phyloP scores from a whole-genome alignment of 441 rosid genomes.

The Pelargonium fulgidum region DNA sequence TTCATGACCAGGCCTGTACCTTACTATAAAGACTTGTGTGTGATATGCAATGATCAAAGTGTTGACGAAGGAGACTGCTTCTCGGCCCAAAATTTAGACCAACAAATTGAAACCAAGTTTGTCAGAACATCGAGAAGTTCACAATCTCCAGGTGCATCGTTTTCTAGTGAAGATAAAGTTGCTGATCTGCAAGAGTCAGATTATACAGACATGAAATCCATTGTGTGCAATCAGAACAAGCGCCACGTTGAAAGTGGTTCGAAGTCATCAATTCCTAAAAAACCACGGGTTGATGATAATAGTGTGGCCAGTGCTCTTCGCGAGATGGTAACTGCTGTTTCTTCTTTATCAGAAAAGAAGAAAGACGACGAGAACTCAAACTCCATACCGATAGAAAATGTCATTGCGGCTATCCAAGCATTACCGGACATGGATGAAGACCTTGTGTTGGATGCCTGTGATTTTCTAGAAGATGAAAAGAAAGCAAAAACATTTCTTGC shows the following conservation, averaged over 20 bases:
- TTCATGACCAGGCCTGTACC: constrained; percentile 84
- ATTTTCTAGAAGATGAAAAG: constrained; percentile 73
- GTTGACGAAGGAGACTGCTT: constrained; percentile 45
- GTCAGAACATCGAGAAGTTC: constrained; percentile 23
- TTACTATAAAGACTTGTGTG: constrained; percentile 65
- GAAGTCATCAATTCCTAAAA: constrained; percentile 32
- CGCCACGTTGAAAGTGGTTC: constrained; percentile 35
- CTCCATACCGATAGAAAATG: constrained; percentile 35
- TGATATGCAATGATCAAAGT: constrained; percentile 45
- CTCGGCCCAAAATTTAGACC: constrained; percentile 46
- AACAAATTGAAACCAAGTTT: constrained; percentile 35
- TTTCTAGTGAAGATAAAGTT: constrained; percentile 40
- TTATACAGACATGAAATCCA: constrained; percentile 21
- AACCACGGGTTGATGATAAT: constrained; percentile 32
- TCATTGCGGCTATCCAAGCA: constrained; percentile 59
- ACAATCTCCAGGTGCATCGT: constrained; percentile 31
- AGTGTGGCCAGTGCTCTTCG: constrained; percentile 19
- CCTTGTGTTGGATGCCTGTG: constrained; percentile 74
- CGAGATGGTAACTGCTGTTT: constrained; percentile 34
- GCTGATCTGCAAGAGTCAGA: constrained; percentile 26
- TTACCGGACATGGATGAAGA: constrained; percentile 70
- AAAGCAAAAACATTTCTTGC: constrained; percentile 83
- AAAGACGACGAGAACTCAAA: constrained; percentile 19
- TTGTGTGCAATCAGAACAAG: constrained; percentile 29
- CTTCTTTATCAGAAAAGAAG: constrained; percentile 28